Evolutionary conservation across 2,329 filamentous ascomycete genomes (phyloP).

Genomic region (Magnaporthales sp.): DNA sequence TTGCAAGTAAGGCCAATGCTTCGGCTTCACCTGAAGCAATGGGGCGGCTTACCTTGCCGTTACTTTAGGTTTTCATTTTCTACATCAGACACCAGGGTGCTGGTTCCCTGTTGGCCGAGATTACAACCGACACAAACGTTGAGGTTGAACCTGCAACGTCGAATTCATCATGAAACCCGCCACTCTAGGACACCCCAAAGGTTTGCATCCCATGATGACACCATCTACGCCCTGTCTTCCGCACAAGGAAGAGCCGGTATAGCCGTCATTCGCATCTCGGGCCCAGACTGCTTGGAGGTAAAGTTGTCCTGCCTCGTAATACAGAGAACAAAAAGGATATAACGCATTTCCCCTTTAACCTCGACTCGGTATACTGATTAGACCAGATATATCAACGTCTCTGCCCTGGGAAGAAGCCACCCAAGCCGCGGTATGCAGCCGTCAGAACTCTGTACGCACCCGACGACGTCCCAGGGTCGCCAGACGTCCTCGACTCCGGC

Average conservation of each 20-base stretch:
- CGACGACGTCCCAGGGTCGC: slow-evolving; percentile 6
- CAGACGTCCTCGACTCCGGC: slow-evolving; percentile 63
- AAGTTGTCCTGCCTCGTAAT: too few relatives aligned
- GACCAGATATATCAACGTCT: slow-evolving; percentile 39
- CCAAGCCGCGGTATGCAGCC: slow-evolving; percentile 50
- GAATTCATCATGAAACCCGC: not conserved
- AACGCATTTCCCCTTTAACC: not conserved
- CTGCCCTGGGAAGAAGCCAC: slow-evolving; percentile 36
- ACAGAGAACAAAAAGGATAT: slow-evolving; percentile 13
- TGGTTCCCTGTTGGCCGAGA: not conserved
- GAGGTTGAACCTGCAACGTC: not conserved
- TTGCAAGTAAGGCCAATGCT: not conserved
- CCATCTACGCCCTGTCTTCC: slow-evolving; percentile 89
- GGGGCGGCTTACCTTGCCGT: not conserved
- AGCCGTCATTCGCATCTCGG: slow-evolving; percentile 81
- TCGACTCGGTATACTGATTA: not conserved
- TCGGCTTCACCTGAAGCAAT: not conserved
- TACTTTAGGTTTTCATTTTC: not conserved
- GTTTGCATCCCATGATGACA: slow-evolving; percentile 34
- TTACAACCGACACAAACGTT: not conserved
- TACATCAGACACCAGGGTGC: not conserved
- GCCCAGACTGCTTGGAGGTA: slow-evolving; percentile 63
- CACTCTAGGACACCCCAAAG: not conserved
- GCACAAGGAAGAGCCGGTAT: slow-evolving; percentile 81
- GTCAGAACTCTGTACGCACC: slow-evolving; percentile 66